A percentile compares a stretch with the other conserved stretches of the same genome.
Evolutionary conservation across 2,329 filamentous ascomycete genomes (phyloP).

Genomic region (Juglanconis oblonga): DNA sequence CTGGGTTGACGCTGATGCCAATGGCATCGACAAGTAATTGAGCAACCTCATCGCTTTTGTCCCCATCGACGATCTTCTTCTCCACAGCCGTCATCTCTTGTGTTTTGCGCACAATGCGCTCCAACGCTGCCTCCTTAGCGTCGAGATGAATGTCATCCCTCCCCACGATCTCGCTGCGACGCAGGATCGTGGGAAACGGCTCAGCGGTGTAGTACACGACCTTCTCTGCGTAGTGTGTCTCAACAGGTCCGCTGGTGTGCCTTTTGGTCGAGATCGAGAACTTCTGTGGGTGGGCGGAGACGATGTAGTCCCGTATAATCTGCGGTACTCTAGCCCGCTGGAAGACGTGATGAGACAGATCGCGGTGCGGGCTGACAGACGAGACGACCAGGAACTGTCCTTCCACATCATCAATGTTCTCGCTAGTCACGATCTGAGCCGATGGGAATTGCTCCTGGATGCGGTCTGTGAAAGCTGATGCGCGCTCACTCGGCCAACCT

Average conservation of each 20-base stretch:
- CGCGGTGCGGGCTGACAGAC: constrained; percentile 76
- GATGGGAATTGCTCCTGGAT: constrained; percentile 89
- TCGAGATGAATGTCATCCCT: constrained; percentile 64
- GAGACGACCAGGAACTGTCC: constrained; percentile 87
- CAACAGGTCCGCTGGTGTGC: constrained; percentile 64
- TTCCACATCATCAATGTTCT: constrained; percentile 74
- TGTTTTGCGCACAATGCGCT: constrained; percentile 87
- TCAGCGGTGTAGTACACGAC: constrained; percentile 79
- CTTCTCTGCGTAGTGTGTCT: constrained; percentile 80
- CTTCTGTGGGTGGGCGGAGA: constrained; percentile 71
- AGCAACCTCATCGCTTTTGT: constrained; percentile 58
- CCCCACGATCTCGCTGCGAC: constrained; percentile 78
- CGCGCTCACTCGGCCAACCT: constrained; percentile 71
- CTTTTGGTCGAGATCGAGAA: constrained; percentile 77
- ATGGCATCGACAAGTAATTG: constrained; percentile 72
- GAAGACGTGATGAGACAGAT: constrained; percentile 78
- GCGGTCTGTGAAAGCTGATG: constrained; percentile 80
- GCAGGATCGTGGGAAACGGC: constrained; percentile 84
- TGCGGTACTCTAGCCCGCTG: constrained; percentile 83
- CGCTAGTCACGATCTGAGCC: constrained; percentile 73
- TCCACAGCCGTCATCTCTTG: constrained; percentile 77
- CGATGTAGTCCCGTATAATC: constrained; percentile 79
- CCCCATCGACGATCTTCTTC: constrained; percentile 68
- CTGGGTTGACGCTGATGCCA: constrained; percentile 70
- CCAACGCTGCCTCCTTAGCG: constrained; percentile 82